Evolutionary conservation across 2,329 filamentous ascomycete genomes (phyloP).

Genomic region (Nemania abortiva): DNA sequence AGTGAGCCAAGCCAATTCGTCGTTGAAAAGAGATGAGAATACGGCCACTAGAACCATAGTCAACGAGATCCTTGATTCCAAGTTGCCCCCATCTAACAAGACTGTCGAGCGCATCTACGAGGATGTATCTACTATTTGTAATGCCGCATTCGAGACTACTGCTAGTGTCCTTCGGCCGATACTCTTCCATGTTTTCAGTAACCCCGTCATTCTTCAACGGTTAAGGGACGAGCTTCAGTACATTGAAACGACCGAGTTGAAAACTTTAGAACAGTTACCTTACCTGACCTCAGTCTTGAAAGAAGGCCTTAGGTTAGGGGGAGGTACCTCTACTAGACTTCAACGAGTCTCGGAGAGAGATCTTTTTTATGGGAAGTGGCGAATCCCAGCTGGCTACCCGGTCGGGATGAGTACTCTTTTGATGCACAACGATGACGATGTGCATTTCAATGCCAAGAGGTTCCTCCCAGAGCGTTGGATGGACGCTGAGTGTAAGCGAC

Average conservation of each 20-base stretch:
- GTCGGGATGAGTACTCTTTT: conserved; percentile 27
- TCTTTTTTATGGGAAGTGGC: conserved; percentile 13
- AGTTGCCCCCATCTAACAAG: conserved; percentile 34
- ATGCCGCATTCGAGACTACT: conserved; percentile 37
- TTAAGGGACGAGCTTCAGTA: conserved; percentile 27
- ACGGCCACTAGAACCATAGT: conserved; percentile 20
- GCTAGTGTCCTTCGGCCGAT: conserved; percentile 27
- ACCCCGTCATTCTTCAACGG: conserved; percentile 33
- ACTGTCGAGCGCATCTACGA: conserved; percentile 25
- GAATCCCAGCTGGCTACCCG: conserved; percentile 21
- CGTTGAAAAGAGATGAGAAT: neutral
- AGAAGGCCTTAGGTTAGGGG: conserved; percentile 23
- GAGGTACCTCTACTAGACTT: conserved; percentile 13
- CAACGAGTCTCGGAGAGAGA: conserved; percentile 23
- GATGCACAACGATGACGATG: conserved; percentile 18
- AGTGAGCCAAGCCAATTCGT: conserved; percentile 6
- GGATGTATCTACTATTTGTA: conserved; percentile 28
- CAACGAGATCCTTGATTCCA: conserved; percentile 37
- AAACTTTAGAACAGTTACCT: conserved; percentile 42
- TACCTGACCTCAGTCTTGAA: conserved; percentile 60
- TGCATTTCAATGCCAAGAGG: conserved; percentile 11
- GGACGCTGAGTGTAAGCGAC: neutral
- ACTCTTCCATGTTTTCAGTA: conserved; percentile 35
- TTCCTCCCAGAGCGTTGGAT: conserved; percentile 30
- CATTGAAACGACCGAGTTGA: neutral